Evolutionary conservation across 192 early-diverging fungal genomes (phyloP).

Genomic region (Gonapodya prolifera): DNA sequence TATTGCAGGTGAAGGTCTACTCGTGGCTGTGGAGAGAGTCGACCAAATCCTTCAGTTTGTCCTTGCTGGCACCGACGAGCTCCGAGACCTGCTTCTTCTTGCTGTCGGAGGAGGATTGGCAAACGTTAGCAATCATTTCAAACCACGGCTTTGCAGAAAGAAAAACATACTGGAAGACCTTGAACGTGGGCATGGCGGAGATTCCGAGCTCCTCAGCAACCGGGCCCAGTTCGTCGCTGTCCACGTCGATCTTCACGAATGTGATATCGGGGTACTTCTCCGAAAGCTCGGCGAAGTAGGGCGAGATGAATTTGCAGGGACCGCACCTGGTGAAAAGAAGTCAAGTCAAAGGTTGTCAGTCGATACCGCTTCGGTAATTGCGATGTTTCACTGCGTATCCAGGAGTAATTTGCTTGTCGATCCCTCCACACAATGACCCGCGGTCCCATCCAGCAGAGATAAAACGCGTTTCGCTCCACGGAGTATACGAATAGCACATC

Average conservation of each 20-base stretch:
- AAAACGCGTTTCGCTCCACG: too few species aligned
- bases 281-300: slow-evolving; percentile 47
- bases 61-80: slow-evolving; percentile 37
- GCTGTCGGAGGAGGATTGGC: not conserved
- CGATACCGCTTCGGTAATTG: too few species aligned
- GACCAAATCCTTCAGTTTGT: slow-evolving; percentile 5
- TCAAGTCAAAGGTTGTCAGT: too few species aligned
- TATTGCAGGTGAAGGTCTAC: too few species aligned
- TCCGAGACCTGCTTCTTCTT: slow-evolving; percentile 35
- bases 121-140: not conserved
- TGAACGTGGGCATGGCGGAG: slow-evolving; percentile 45
- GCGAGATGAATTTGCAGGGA: slow-evolving; percentile 25
- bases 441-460: too few species aligned
- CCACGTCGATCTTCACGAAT: slow-evolving; percentile 80
- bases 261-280: slow-evolving; percentile 30
- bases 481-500: too few species aligned
- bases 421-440: too few species aligned
- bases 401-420: too few species aligned
- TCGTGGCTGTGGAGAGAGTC: not conserved
- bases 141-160: not conserved
- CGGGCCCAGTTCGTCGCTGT: slow-evolving; percentile 27
- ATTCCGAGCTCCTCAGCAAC: slow-evolving; percentile 24
- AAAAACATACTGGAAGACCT: slow-evolving; percentile 23
- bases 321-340: not conserved
- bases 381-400: too few species aligned